phyloP scores from a whole-genome alignment of 139 green algal species.

The Spirogloea muscicola region DNA sequence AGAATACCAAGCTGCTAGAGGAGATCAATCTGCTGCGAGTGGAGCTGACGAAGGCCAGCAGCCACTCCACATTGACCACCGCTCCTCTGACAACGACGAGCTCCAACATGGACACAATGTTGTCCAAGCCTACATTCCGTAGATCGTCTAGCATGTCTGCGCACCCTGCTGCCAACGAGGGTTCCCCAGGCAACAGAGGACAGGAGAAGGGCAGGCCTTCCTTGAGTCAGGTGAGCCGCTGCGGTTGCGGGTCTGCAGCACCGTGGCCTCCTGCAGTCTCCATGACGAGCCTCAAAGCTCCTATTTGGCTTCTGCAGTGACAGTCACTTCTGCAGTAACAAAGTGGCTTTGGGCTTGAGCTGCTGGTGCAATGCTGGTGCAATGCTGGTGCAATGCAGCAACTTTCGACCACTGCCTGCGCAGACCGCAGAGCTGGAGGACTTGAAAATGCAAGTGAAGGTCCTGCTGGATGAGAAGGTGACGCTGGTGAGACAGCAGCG shows the following conservation, averaged over 20 bases:
- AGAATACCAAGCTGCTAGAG: constrained; percentile 35
- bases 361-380: not conserved
- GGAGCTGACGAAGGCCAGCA: constrained; percentile 28
- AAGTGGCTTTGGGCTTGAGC: too few relatives aligned
- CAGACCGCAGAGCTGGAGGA: constrained; percentile 26
- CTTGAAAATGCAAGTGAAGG: constrained; percentile 21
- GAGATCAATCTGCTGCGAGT: constrained; percentile 32
- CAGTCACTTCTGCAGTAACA: not conserved
- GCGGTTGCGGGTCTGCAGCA: not conserved
- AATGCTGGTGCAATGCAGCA: not conserved
- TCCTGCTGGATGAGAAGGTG: constrained; percentile 18
- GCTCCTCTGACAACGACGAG: too few relatives aligned
- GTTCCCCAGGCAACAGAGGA: too few relatives aligned
- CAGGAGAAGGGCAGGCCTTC: too few relatives aligned
- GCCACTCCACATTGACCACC: not conserved
- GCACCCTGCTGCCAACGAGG: too few relatives aligned
- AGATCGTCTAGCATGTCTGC: too few relatives aligned
- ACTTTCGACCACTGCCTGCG: not conserved
- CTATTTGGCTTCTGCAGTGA: not conserved
- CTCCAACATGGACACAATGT: too few relatives aligned
- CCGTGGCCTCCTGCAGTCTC: not conserved
- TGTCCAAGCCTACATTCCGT: too few relatives aligned
- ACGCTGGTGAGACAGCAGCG: constrained; percentile 20
- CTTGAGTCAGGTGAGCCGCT: too few relatives aligned
- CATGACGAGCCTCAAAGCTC: not conserved